Evolutionary conservation across 2,329 filamentous ascomycete genomes (phyloP), one percentile per base, ranked within the genome.

Genomic region (Botryotinia calthae): DNA sequence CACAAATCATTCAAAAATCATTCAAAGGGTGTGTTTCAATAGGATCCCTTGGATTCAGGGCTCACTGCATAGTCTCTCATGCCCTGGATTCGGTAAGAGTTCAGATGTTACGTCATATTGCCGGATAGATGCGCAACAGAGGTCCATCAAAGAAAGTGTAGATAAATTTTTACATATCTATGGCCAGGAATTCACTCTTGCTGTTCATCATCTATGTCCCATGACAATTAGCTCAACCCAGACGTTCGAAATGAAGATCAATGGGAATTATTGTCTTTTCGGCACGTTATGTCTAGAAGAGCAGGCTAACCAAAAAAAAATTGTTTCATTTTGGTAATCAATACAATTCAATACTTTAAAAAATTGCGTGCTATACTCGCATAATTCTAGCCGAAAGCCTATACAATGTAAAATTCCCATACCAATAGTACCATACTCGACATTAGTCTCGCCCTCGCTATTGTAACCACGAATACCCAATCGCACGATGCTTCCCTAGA

Each of bases 391-490:
- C 42, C 7, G 1, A 44, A 44, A 1, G 20, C n/a, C 48, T n/a
- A 12, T 14, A 14, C 1, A n/a, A 51, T 2, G 6, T 10, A n/a
- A 51, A 5, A n/a, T 51, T 12, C 48, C 2, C 6, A 42, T 25
- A 22, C 6, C 10, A 14, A 51, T 10, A 25, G 4, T 48, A 12
- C 22, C 22, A 10, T 51, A 14, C 14, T 4, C 22, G n/a, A 51
- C 4, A n/a, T 14, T 12, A 51, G 14, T n/a, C 48, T 25, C 25
- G 22, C 10, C 10, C 48, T n/a, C 48, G 4, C 12, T 22, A 0
- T 51, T n/a, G 4, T 12, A n/a, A n/a, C 22, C 22, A n/a, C 0
- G 0, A n/a, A 22, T 6, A 14, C 1, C 1, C 22, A 14, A n/a
- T n/a, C 25, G 14, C 48, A 51, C 6, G 10, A n/a, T 51, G 4